A percentile compares a stretch with the other conserved stretches of the same genome.
Conservation (phyloP, 2,329 filamentous ascomycete genomes). For the Trichophyton schoenleinii region DNA sequence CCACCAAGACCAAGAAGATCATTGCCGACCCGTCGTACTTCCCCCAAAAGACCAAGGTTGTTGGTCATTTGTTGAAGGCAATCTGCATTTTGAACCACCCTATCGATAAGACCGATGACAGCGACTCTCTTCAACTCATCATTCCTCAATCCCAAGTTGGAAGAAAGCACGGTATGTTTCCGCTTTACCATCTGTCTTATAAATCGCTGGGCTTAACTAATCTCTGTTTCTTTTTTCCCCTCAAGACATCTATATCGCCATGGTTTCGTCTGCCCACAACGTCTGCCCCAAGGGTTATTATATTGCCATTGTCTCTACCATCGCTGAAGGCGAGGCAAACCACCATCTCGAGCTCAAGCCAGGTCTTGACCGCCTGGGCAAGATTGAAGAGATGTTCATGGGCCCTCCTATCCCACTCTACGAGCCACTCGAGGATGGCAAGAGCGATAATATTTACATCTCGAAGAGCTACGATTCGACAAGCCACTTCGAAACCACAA, state of each 20-base stretch:
- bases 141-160: slow-evolving; percentile 96
- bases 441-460: slow-evolving; percentile 85
- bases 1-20: slow-evolving; percentile 92
- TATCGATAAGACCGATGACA: slow-evolving; percentile 73
- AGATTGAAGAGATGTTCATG: slow-evolving; percentile 96
- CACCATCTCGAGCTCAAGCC: slow-evolving; percentile 91
- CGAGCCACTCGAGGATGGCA: slow-evolving; percentile 72
- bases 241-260: slow-evolving; percentile 87
- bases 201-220: neutral
- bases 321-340: slow-evolving; percentile 82
- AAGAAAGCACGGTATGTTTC: slow-evolving; percentile 68
- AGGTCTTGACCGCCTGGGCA: slow-evolving; percentile 80
- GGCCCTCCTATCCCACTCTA: slow-evolving; percentile 85
- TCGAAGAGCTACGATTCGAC: slow-evolving; percentile 98
- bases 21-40: slow-evolving; percentile 96
- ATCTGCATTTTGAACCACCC: slow-evolving; percentile 98
- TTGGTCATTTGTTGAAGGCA: slow-evolving; percentile 83
- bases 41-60: slow-evolving; percentile 71
- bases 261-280: slow-evolving; percentile 90
- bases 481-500: slow-evolving; percentile 90
- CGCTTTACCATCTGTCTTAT: neutral
- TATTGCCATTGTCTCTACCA: slow-evolving; percentile 95
- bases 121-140: slow-evolving; percentile 86
- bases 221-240: neutral
- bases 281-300: slow-evolving; percentile 99